phyloP scores from a whole-genome alignment of 2,329 filamentous ascomycete species.

The Fusarium pininemorale region DNA sequence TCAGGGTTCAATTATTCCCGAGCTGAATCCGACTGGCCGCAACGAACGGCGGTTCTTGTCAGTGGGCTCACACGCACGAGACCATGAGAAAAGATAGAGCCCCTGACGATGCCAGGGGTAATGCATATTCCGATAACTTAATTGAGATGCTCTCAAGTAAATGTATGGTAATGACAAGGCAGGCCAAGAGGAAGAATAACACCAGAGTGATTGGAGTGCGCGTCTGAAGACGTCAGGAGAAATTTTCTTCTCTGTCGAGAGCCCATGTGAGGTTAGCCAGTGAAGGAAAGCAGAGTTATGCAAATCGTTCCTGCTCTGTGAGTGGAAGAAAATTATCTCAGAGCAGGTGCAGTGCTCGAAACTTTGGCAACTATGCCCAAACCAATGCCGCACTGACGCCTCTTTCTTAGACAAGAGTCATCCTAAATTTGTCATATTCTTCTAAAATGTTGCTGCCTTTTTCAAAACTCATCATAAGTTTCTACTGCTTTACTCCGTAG shows the following conservation, averaged over 20 bases:
- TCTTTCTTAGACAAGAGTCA: background rate
- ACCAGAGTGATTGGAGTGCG: background rate
- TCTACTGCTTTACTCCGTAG: background rate
- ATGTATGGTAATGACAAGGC: constrained; percentile 27
- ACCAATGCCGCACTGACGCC: background rate
- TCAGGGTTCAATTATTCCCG: constrained; percentile 36
- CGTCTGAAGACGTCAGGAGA: background rate
- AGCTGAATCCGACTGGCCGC: constrained; percentile 16
- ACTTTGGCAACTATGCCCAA: background rate
- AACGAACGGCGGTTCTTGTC: constrained; percentile 32
- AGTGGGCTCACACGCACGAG: constrained; percentile 13
- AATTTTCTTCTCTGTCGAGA: background rate
- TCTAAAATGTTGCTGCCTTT: background rate
- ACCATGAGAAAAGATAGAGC: constrained; percentile 18
- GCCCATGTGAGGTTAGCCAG: background rate
- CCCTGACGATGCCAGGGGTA: constrained; percentile 23
- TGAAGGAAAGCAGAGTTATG: background rate
- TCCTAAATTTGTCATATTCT: background rate
- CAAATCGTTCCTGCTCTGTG: background rate
- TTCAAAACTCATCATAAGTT: background rate
- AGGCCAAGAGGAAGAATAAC: constrained; percentile 12
- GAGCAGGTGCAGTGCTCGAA: background rate
- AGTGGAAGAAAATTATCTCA: background rate
- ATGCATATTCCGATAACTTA: constrained; percentile 18
- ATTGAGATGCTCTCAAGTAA: constrained; percentile 26